Base-by-base conservation (phyloP, 225 moss, liverwort and hornwort genomes). In the Pleurozium schreberi region DNA sequence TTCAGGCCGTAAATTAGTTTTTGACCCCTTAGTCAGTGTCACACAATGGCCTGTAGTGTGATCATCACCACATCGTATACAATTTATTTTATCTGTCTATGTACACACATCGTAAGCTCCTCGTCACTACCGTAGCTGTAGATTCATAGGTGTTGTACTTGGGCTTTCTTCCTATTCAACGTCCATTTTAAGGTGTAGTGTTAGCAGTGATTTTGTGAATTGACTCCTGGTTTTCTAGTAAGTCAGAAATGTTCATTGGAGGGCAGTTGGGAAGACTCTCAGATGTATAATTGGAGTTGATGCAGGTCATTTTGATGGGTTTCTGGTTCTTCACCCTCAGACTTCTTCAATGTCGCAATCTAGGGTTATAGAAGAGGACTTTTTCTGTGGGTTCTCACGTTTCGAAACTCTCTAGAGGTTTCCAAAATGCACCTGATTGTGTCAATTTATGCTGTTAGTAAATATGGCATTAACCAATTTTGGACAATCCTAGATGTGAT, bases 1-100 rank as follows among this genome's bases (percentile, higher is more conserved):
- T 91, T 42, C 86, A 90, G 91, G 84, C 80, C 75, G 55, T 81
- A 40, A 74, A 84, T 88, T 91, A 90, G 84, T 87, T 89, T 91
- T 89, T 81, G 81, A 57, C 47, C 76, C 62, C 31, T 16, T 80
- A 89, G 87, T 86, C 86, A 85, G 49, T 62, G 86, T 88, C 85
- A 88, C 89, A 91, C 86, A 86, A 75, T 86, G 87, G 86, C 88
- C 86, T 86, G 86, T 86, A 89, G 86, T 87, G 85, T 89, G 89
- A 89, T 79, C 61, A 80, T 88, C 57, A 67, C n/a, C 74, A 66
- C 91, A 73, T 91, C 80, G 60, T 88, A 90, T 84, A 88, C 89
- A 90, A 80, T 80, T 74, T 88, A 84, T 89, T 89, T 84, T 88
- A 66, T 84, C 62, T 89, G 75, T 89, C 62, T 90, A 68, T 68